Evolutionary conservation across 352 stramenopile species (phyloP), one percentile per base, ranked within the genome.

Genomic region (Globisporangium middletonii): DNA sequence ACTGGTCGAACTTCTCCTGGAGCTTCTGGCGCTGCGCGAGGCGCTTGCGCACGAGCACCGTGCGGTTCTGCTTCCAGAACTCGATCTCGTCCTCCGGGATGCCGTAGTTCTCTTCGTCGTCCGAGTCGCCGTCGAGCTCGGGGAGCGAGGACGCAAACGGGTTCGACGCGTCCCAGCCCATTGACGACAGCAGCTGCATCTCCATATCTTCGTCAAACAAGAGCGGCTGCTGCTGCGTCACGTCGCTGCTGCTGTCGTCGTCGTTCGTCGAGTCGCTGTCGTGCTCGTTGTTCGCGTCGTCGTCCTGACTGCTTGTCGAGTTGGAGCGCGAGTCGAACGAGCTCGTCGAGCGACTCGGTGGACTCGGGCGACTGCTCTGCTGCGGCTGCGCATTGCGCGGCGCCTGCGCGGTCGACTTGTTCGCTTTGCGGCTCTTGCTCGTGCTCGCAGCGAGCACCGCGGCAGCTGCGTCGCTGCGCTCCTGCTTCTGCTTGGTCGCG

Each of bases 71-170:
- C 65, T 94, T 90, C 84, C 84, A 94, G 42, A 89, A 89, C 47
- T 77, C 76, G 55, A 94, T 92, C 55, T 94, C 84, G 54, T 89
- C 79, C 68, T 92, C 81, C 0, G 84, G 81, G 53, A 94, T 94
- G 33, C 81, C 79, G 30, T 88, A 70, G 44, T 91, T 80, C 45
- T 89, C 81, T 30, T 89, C 81, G 46, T 91, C 83, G 55, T 92
- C 82, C 47, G 75, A 85, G 51, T 89, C 79, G 18, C 75, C 77
- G 53, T 92, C 80, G 30, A 86, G 71, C 48, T 92, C 81, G 2
- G 75, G 83, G 19, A 85, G 71, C 12, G 79, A 84, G 28, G 75
- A 73, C 18, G 67, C 71, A 50, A 83, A 83, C 59, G 81, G 77
- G 55, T 77, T 77, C 4, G 69, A 77, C 28, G 71, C 75, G 62